Evolutionary conservation across 495 filamentous ascomycete genomes (phyloP).

Genomic region (Glutinoglossum americanum): DNA sequence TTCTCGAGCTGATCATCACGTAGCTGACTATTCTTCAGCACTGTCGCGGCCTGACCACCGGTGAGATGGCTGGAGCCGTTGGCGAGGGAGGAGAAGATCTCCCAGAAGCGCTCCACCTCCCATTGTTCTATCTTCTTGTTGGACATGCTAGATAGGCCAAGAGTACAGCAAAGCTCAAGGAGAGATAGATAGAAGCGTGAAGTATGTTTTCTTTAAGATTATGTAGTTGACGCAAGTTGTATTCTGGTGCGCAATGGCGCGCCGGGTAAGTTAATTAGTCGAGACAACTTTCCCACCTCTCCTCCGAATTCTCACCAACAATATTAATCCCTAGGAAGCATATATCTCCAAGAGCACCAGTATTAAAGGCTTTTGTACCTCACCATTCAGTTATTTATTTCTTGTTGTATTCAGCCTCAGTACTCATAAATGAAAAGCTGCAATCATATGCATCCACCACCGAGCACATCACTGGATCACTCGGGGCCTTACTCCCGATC

Average conservation of each 20-base stretch:
- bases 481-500: neutral
- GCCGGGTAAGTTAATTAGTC: too few species aligned
- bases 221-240: neutral
- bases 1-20: constrained; percentile 86
- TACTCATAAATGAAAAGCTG: neutral
- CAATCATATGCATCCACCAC: neutral
- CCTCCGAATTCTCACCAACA: too few species aligned
- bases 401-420: too few species aligned
- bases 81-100: constrained; percentile 77
- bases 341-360: too few species aligned
- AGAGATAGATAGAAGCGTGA: neutral
- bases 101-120: constrained; percentile 97
- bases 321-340: too few species aligned
- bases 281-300: too few species aligned
- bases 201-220: neutral
- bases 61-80: constrained; percentile 69
- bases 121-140: constrained; percentile 73
- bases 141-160: constrained; percentile 31
- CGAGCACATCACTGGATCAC: neutral
- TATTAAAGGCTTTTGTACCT: too few species aligned
- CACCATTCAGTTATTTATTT: too few species aligned
- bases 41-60: constrained; percentile 75
- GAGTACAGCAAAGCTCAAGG: neutral
- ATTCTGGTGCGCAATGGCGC: too few species aligned
- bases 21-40: constrained; percentile 87